Percentiles rank a stretch among this genome's conserved stretches.
phyloP scores from a whole-genome alignment of 2,329 filamentous ascomycete species.

The Phyllosticta citribraziliensis region DNA sequence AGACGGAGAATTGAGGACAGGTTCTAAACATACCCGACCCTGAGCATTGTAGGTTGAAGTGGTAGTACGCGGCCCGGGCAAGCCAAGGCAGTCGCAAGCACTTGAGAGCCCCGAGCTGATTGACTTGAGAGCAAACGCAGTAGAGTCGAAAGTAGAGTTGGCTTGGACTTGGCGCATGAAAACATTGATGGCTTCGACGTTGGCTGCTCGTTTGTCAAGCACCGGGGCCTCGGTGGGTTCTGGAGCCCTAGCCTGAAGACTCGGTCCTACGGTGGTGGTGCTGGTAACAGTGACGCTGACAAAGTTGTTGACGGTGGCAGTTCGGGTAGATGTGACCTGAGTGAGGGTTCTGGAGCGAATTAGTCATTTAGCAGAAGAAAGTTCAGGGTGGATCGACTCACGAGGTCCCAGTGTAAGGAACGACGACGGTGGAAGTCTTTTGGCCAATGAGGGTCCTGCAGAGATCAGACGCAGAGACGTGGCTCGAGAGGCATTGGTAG shows the following conservation, averaged over 20 bases:
- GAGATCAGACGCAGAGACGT: not conserved
- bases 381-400: slow-evolving; percentile 9
- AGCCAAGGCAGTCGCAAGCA: slow-evolving; percentile 23
- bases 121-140: slow-evolving; percentile 14
- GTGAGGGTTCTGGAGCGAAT: slow-evolving; percentile 13
- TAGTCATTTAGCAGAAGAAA: slow-evolving; percentile 6
- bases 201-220: slow-evolving; percentile 12
- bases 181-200: slow-evolving; percentile 15
- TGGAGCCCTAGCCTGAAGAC: not conserved
- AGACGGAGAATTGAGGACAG: not conserved
- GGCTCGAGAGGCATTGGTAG: slow-evolving; percentile 4
- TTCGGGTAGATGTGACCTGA: slow-evolving; percentile 15
- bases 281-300: slow-evolving; percentile 17
- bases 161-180: slow-evolving; percentile 13
- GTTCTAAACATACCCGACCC: slow-evolving; percentile 16
- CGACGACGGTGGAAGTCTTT: slow-evolving; percentile 15
- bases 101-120: slow-evolving; percentile 17
- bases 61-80: slow-evolving; percentile 20
- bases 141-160: slow-evolving; percentile 9
- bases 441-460: slow-evolving; percentile 16
- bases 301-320: slow-evolving; percentile 15
- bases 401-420: slow-evolving; percentile 19
- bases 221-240: slow-evolving; percentile 12
- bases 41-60: slow-evolving; percentile 19
- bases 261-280: slow-evolving; percentile 17